Evolutionary conservation across 73 alveolate species (phyloP).

Genomic region (Paramecium octaurelia): DNA sequence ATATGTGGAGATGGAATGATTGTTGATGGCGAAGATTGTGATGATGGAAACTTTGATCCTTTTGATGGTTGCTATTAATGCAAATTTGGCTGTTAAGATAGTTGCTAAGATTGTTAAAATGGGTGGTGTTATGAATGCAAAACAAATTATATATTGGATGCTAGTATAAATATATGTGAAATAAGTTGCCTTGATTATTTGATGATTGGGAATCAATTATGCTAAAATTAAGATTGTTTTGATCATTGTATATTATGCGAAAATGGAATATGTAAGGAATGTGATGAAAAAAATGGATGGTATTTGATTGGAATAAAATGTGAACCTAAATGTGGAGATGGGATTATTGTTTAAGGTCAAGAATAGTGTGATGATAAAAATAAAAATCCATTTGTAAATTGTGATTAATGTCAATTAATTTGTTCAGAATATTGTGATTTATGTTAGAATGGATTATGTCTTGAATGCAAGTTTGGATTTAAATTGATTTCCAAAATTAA

Average conservation of each 20-base stretch:
- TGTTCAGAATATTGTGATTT: background rate
- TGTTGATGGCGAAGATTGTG: background rate
- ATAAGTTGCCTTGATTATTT: too few species aligned
- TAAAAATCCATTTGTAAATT: background rate
- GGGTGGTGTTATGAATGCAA: background rate
- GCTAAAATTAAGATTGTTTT: background rate
- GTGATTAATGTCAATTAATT: background rate
- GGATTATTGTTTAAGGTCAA: background rate
- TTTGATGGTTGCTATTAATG: constrained; percentile 12
- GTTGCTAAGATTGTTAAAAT: background rate
- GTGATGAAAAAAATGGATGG: background rate
- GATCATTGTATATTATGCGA: background rate
- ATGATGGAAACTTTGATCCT: background rate
- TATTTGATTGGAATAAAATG: background rate
- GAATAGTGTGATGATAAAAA: background rate
- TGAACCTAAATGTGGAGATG: background rate
- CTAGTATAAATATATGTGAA: too few species aligned
- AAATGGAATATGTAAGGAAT: background rate
- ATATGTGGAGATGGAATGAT: background rate
- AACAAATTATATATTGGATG: too few species aligned
- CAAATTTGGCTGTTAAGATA: background rate
- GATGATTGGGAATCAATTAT: background rate
- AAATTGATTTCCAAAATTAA: background rate
- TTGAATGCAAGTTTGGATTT: background rate
- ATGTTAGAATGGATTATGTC: background rate